A percentile compares a stretch with the other conserved stretches of the same genome.
Conservation (phyloP, 2,329 filamentous ascomycete species). For the Thelonectria discophora region DNA sequence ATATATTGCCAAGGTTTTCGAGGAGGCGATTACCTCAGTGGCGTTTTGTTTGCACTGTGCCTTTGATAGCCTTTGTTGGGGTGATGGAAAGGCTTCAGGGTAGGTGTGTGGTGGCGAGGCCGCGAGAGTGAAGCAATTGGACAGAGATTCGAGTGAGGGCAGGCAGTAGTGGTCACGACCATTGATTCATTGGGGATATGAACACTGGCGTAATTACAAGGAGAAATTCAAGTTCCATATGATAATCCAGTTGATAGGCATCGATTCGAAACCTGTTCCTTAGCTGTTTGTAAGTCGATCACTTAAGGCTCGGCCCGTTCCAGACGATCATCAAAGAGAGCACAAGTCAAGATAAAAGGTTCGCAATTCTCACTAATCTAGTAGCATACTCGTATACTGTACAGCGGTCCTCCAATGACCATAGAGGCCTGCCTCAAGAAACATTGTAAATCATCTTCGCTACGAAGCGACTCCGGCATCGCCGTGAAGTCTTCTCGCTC, state of each 20-base stretch:
- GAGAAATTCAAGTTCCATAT: no score
- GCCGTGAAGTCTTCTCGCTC: not conserved
- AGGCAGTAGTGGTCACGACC: not conserved
- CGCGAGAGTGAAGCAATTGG: not conserved
- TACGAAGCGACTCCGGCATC: not conserved
- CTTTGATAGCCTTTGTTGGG: not conserved
- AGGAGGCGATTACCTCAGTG: not conserved
- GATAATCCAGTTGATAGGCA: no score
- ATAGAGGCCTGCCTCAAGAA: not conserved
- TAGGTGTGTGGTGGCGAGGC: not conserved
- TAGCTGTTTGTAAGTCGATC: no score
- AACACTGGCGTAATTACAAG: no score
- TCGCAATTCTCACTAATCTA: not conserved
- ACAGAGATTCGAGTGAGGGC: not conserved
- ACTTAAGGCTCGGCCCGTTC: no score
- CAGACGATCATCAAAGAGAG: not conserved
- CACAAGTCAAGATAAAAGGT: not conserved
- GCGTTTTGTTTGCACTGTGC: not conserved
- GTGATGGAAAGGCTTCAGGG: not conserved
- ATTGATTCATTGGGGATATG: no score
- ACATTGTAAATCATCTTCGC: not conserved
- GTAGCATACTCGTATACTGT: not conserved
- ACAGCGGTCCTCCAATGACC: not conserved
- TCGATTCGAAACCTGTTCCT: no score
- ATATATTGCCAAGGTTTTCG: not conserved